Base-by-base conservation (phyloP, 148 eudicot genomes). In the Chenopodium berlandieri region DNA sequence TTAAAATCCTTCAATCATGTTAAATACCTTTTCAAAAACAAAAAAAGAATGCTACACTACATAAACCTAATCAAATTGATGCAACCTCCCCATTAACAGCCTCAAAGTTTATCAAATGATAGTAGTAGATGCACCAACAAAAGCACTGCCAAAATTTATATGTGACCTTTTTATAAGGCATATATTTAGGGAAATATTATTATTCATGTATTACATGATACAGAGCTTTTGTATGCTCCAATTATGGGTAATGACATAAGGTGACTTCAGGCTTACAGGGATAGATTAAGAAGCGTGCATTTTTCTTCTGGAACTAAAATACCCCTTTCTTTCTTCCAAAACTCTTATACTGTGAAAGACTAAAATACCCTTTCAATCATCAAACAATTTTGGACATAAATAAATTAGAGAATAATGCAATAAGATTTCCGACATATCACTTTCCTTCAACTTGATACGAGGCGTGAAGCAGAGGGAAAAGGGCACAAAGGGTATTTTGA, bases 401-500 rank as follows among this genome's bases (percentile, higher is more conserved):
- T 44, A 67, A 37, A 37, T n/a, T 12, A 20, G 7, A 44, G 74
- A 77, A 71, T 77, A 23, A 83, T 75, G 86, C 67, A 60, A 40
- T 71, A 70, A 27, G 74, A 62, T 79, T 83, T 76, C 86, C 86
- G 83, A 84, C 86, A 84, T 78, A 84, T 84, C 86, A 76, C 78
- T 83, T 79, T 79, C 81, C 75, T 37, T 75, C 82, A 74, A 75
- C 60, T 80, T 84, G 86, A 84, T 84, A 80, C 86, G 83, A 80
- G 83, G 82, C 86, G 86, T 84, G 72, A 69, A 64, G 77, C 1
- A 84, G 86, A 84, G 86, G 86, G 83, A 70, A 84, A 84, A 79
- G 86, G 86, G 86, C 74, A 84, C 4, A 50, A 1, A 8, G 25
- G 86, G 79, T 25, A 80, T 84, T 84, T 27, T 68, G 5, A 75